These are phyloP conservation scores for Penicillium sp. DNA, from an alignment of 2,329 filamentous ascomycete genomes.

Conservation along the genomic window DNA sequence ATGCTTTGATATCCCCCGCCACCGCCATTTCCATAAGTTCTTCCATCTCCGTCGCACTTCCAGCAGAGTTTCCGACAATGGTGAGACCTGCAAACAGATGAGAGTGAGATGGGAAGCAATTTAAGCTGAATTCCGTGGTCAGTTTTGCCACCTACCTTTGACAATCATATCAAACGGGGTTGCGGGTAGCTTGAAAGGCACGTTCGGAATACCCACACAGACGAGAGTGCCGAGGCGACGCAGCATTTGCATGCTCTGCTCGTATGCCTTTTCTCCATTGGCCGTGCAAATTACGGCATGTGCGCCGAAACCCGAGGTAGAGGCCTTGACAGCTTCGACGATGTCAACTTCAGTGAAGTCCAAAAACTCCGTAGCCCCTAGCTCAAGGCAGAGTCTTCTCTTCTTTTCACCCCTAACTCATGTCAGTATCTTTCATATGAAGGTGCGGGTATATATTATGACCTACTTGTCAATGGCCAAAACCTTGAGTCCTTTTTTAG, in stretches of 20 bases:
- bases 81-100: slow-evolving; percentile 39
- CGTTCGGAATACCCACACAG: slow-evolving; percentile 52
- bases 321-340: slow-evolving; percentile 43
- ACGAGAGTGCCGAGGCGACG: slow-evolving; percentile 53
- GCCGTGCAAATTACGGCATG: slow-evolving; percentile 54
- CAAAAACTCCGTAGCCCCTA: slow-evolving; percentile 40
- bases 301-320: slow-evolving; percentile 50
- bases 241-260: slow-evolving; percentile 49
- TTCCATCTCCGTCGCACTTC: slow-evolving; percentile 51
- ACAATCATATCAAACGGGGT: slow-evolving; percentile 54
- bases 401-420: slow-evolving; percentile 38
- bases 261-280: slow-evolving; percentile 51
- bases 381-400: slow-evolving; percentile 37
- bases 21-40: slow-evolving; percentile 51
- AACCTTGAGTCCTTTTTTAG: slow-evolving; percentile 41
- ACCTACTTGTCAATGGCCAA: slow-evolving; percentile 44
- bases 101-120: not conserved
- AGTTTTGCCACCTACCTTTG: slow-evolving; percentile 36
- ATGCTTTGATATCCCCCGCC: slow-evolving; percentile 45
- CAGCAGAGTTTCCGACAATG: slow-evolving; percentile 53
- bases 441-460: too few species aligned
- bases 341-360: slow-evolving; percentile 44
- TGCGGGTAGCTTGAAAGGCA: slow-evolving; percentile 50
- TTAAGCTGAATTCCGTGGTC: too few species aligned
- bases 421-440: not conserved